These are phyloP conservation scores for Dispira parvispora DNA, from an alignment of 192 early-diverging fungal species.

Conservation along the genomic window DNA sequence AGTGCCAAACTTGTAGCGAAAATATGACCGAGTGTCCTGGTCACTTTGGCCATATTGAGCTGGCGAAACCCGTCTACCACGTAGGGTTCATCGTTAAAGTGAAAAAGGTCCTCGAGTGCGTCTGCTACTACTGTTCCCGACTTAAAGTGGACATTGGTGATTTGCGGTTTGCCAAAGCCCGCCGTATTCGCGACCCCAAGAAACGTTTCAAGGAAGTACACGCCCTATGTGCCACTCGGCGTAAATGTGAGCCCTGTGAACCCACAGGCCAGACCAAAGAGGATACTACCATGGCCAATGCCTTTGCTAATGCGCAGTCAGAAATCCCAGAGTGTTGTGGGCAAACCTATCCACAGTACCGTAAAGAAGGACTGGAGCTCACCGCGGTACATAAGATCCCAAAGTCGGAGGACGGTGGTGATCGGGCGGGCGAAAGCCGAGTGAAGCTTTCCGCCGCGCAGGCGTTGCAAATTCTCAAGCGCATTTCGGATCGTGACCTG, in stretches of 20 bases:
- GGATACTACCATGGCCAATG: too few species aligned
- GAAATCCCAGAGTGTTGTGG: not conserved
- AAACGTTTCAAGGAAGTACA: constrained; percentile 52
- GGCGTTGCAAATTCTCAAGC: constrained; percentile 67
- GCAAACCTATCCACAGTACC: constrained; percentile 35
- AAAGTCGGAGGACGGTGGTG: constrained; percentile 15
- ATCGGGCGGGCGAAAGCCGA: constrained; percentile 31
- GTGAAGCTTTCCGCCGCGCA: constrained; percentile 51
- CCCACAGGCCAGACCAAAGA: constrained; percentile 23
- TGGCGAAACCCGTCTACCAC: constrained; percentile 91
- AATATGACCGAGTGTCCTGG: constrained; percentile 92
- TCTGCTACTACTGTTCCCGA: constrained; percentile 87
- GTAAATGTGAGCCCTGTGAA: constrained; percentile 20
- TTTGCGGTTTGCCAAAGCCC: constrained; percentile 42
- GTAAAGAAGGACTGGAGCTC: constrained; percentile 63
- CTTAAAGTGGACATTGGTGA: constrained; percentile 72
- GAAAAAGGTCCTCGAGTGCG: constrained; percentile 94
- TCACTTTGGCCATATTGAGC: constrained; percentile 95
- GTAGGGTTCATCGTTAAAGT: constrained; percentile 82
- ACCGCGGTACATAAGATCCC: constrained; percentile 18
- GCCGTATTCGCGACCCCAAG: constrained; percentile 48
- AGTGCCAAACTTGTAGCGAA: constrained; percentile 90
- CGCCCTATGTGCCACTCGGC: constrained; percentile 24
- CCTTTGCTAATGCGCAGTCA: too few species aligned
- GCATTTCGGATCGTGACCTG: constrained; percentile 75